These are phyloP conservation scores for Thymus quinquecostatus DNA, from an alignment of 257 asterid species.

Conservation along the genomic window DNA sequence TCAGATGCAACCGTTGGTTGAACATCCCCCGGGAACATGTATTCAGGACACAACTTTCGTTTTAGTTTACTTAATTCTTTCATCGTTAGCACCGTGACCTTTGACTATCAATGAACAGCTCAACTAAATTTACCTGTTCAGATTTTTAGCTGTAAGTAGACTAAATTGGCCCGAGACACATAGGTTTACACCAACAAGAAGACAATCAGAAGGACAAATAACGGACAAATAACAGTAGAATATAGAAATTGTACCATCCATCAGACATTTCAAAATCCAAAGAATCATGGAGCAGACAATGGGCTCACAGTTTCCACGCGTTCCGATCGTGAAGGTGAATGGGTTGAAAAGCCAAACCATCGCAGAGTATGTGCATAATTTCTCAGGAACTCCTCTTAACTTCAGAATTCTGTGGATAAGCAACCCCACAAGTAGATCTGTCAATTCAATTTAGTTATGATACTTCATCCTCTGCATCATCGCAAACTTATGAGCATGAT, in stretches of 20 bases:
- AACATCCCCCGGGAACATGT: background rate
- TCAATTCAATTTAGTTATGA: slow-evolving; percentile 34
- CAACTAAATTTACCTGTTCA: background rate
- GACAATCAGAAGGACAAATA: background rate
- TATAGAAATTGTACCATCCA: slow-evolving; percentile 64
- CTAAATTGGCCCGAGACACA: slow-evolving; percentile 23
- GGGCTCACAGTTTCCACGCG: slow-evolving; percentile 98
- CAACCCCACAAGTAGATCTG: slow-evolving; percentile 91
- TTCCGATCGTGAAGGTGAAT: slow-evolving; percentile 95
- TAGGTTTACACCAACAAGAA: slow-evolving; percentile 6
- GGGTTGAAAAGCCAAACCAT: slow-evolving; percentile 95
- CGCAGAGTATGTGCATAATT: slow-evolving; percentile 59
- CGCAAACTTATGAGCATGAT: background rate
- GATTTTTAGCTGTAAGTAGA: background rate
- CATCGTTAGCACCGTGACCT: slow-evolving; percentile 9
- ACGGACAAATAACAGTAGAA: slow-evolving; percentile 4
- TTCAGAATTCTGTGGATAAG: slow-evolving; percentile 70
- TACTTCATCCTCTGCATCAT: slow-evolving; percentile 29
- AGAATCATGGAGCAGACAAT: slow-evolving; percentile 81
- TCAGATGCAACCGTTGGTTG: background rate
- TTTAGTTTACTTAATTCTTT: background rate
- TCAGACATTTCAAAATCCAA: slow-evolving; percentile 78
- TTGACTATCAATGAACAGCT: slow-evolving; percentile 13
- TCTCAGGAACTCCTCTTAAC: slow-evolving; percentile 79
- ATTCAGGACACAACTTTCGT: background rate